Conservation (phyloP, 2,329 filamentous ascomycete species). For the Septoria linicola region DNA sequence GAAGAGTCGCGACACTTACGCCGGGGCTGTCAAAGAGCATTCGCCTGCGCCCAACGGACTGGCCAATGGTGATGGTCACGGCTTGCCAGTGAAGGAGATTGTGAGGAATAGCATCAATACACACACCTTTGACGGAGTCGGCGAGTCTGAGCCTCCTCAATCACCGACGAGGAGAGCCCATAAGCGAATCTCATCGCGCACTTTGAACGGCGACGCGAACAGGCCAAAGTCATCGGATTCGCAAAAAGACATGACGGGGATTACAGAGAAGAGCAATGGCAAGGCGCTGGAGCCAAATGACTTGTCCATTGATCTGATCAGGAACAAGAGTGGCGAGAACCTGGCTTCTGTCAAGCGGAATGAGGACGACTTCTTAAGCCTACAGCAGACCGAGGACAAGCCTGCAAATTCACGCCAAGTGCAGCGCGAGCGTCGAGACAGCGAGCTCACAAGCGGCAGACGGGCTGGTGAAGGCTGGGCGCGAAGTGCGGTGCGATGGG, state of each 20-base stretch:
- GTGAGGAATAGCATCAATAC: conserved; percentile 10
- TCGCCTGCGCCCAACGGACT: conserved; percentile 19
- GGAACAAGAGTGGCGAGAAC: conserved; percentile 46
- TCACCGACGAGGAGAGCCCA: conserved; percentile 31
- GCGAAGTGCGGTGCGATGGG: conserved; percentile 68
- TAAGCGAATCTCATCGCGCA: conserved; percentile 31
- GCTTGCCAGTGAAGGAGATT: conserved; percentile 19
- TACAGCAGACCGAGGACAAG: conserved; percentile 39
- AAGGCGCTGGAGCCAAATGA: conserved; percentile 25
- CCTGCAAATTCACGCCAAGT: conserved; percentile 25
- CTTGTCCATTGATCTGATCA: conserved; percentile 46
- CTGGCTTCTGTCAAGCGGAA: conserved; percentile 37
- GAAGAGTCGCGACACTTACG: conserved; percentile 26
- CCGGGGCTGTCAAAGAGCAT: conserved; percentile 27
- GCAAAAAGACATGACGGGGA: conserved; percentile 17
- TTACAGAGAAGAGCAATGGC: conserved; percentile 6
- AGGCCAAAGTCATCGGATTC: conserved; percentile 13
- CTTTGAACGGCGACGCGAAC: conserved; percentile 25
- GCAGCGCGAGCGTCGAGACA: conserved; percentile 25
- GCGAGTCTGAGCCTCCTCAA: conserved; percentile 34
- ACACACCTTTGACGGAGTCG: conserved; percentile 32
- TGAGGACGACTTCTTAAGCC: conserved; percentile 23
- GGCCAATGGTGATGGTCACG: conserved; percentile 26
- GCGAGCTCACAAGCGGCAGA: conserved; percentile 52
- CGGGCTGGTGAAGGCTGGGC: conserved; percentile 56